Conservation (phyloP, 805 yeast species). For the Ogataea ramenticola region DNA sequence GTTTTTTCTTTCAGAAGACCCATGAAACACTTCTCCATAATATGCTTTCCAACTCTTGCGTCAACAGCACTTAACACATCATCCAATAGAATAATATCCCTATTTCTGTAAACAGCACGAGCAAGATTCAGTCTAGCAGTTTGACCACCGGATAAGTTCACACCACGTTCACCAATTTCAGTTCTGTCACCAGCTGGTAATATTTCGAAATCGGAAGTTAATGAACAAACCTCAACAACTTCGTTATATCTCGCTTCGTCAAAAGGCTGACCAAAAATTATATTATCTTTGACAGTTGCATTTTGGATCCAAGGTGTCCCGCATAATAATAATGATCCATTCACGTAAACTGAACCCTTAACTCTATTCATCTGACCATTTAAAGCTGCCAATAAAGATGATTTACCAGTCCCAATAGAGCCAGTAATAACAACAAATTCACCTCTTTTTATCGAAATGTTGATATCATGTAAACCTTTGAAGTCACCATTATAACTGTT, state of each 20-base stretch:
- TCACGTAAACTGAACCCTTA: conserved; percentile 43
- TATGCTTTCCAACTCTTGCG: conserved; percentile 78
- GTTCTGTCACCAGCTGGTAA: conserved; percentile 73
- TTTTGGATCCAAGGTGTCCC: conserved; percentile 76
- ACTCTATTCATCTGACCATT: conserved; percentile 58
- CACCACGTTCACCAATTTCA: conserved; percentile 82
- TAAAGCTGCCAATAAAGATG: conserved; percentile 63
- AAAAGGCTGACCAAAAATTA: conserved; percentile 55
- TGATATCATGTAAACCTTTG: conserved; percentile 42
- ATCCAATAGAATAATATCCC: conserved; percentile 63
- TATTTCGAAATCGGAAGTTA: conserved; percentile 56
- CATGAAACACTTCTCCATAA: conserved; percentile 59
- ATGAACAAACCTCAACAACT: conserved; percentile 58
- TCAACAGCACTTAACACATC: conserved; percentile 84
- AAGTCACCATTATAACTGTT: conserved; percentile 10
- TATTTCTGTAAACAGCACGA: conserved; percentile 65
- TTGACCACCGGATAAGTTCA: conserved; percentile 82
- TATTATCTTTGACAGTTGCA: conserved; percentile 69
- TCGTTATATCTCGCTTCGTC: conserved; percentile 42
- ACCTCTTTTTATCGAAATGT: conserved; percentile 48
- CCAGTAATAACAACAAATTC: conserved; percentile 78
- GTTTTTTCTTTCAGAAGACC: conserved; percentile 53
- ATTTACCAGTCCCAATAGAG: conserved; percentile 74
- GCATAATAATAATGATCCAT: conserved; percentile 45
- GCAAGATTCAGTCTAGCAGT: conserved; percentile 78